Evolutionary conservation across 441 rosid genomes (phyloP), one percentile per base, ranked within the genome.

Genomic region (Breynia disticha): DNA sequence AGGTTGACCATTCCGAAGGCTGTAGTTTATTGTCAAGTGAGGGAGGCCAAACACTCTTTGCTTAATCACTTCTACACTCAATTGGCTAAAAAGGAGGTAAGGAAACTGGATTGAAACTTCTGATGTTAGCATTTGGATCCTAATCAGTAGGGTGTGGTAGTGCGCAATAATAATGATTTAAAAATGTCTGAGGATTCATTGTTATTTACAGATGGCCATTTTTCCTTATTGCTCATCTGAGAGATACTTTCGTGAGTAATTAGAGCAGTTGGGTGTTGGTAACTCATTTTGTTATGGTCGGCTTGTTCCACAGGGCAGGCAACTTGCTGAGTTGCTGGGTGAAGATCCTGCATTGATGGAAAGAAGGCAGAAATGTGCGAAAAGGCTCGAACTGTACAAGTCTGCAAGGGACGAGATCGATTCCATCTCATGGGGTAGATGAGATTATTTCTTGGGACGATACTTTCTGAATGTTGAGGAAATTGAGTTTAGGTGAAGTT

Each of bases 1-100:
- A 81, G 78, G 63, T 72, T 68, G 55, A 68, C 84, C 46, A 84
- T 90, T 18, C 97, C 97, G 4, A 90, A 86, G 57, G 87, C 95
- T 48, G 81, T 84, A 48, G 95, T 84, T 46, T 75, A 79, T 45
- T 90, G 95, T 76, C 95, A 86, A 65, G 95, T 90, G 46, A 78
- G 76, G 67, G 87, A 81, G 67, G 90, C 91, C 50, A 84, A 81
- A 57, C 80, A 61, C 50, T 77, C 91, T 7, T 72, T 90, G 56
- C 80, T 87, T 20, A 69, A 90, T 59, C 74, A 66, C 75, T 90
- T 90, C 74, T 87, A 84, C 41, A 41, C 69, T 20, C 84, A 76
- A 64, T 35, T 87, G 37, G 89, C 95, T 56, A 74, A 67, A 69
- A 81, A 67, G 66, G 86, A 86, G 85, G 97, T 86, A 76, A 52